These are phyloP conservation scores for Penicillium expansum DNA, from an alignment of 2,329 filamentous ascomycete genomes.

Conservation along the genomic window DNA sequence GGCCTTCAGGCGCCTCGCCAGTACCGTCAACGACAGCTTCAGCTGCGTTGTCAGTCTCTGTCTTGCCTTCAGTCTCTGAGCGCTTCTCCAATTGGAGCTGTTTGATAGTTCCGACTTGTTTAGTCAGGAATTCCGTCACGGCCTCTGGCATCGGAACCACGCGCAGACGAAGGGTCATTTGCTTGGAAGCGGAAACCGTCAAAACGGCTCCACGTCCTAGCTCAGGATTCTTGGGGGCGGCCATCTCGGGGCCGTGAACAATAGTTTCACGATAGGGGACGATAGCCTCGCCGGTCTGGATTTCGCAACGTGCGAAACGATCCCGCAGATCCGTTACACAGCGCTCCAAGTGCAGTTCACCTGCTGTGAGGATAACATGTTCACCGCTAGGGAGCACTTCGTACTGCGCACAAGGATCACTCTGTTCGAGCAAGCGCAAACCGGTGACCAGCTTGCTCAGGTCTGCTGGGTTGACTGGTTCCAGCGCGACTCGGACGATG, in stretches of 20 bases:
- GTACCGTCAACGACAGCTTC: constrained; percentile 51
- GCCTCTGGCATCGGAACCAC: constrained; percentile 74
- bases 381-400: constrained; percentile 90
- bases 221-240: constrained; percentile 78
- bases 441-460: constrained; percentile 93
- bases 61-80: constrained; percentile 45
- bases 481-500: constrained; percentile 93
- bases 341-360: constrained; percentile 88
- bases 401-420: constrained; percentile 93
- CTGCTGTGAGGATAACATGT: constrained; percentile 90
- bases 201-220: constrained; percentile 79
- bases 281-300: constrained; percentile 89
- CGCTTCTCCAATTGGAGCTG: constrained; percentile 70
- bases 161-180: constrained; percentile 71
- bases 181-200: constrained; percentile 76
- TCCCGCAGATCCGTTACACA: constrained; percentile 92
- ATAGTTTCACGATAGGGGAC: constrained; percentile 95
- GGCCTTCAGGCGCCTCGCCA: constrained; percentile 58
- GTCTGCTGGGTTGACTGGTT: constrained; percentile 85
- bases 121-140: constrained; percentile 81
- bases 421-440: constrained; percentile 81
- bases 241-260: constrained; percentile 85
- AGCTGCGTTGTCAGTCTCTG: constrained; percentile 40
- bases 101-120: constrained; percentile 76
- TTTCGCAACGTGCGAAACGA: constrained; percentile 88